Conservation (phyloP, 495 filamentous ascomycete genomes). For the Hypoxylon lienhwacheense region DNA sequence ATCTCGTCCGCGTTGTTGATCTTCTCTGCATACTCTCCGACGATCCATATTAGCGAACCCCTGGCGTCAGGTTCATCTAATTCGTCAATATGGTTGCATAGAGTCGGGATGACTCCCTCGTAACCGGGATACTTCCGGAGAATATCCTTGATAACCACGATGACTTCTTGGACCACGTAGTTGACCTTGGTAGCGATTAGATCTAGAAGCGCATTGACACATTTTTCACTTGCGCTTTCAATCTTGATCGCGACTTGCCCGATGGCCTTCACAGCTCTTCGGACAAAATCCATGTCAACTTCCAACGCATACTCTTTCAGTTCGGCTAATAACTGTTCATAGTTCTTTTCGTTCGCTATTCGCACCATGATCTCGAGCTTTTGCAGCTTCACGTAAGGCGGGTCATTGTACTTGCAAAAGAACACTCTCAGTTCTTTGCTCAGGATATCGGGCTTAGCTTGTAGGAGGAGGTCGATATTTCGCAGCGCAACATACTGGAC, state of each 20-base stretch:
- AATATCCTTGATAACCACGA: slow-evolving; percentile 98
- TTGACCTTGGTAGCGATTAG: slow-evolving; percentile 96
- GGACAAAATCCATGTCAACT: slow-evolving; percentile 98
- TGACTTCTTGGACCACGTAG: slow-evolving; percentile 97
- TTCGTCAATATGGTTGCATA: slow-evolving; percentile 97
- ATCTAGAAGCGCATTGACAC: slow-evolving; percentile 90
- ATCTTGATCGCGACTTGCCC: slow-evolving; percentile 99
- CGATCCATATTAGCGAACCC: slow-evolving; percentile 95
- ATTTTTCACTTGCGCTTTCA: slow-evolving; percentile 87
- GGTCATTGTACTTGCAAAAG: slow-evolving; percentile 99
- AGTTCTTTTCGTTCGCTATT: slow-evolving; percentile 97
- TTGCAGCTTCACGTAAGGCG: slow-evolving; percentile 94
- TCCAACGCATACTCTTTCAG: slow-evolving; percentile 97
- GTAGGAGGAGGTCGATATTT: slow-evolving; percentile 93
- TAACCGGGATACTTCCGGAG: slow-evolving; percentile 97
- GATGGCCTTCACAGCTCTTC: slow-evolving; percentile 89
- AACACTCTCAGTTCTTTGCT: slow-evolving; percentile 97
- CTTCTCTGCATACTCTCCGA: slow-evolving; percentile 98
- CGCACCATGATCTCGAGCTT: slow-evolving; percentile 99
- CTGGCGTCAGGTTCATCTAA: slow-evolving; percentile 92
- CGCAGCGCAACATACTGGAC: slow-evolving; percentile 96
- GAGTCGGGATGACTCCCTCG: slow-evolving; percentile 93
- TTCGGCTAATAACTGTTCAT: slow-evolving; percentile 91
- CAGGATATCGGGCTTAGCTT: slow-evolving; percentile 93
- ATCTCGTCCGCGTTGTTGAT: slow-evolving; percentile 97